Percentiles rank a stretch among this genome's conserved stretches.
Evolutionary conservation across 768 basidiomycete genomes (phyloP).

Genomic region (Boletus pseudo-olivaceus): DNA sequence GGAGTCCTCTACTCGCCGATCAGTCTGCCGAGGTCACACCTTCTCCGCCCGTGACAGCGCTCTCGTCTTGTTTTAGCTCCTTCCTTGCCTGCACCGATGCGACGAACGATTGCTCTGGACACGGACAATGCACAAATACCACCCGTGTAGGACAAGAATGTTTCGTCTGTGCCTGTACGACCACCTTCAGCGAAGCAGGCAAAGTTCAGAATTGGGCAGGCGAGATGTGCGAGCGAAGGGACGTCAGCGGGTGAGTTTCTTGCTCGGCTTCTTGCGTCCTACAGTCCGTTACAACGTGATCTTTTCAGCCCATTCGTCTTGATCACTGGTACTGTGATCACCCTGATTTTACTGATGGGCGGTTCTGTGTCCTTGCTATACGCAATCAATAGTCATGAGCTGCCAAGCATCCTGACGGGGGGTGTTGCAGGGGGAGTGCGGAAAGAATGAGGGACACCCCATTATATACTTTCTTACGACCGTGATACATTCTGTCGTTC

Average conservation of each 20-base stretch:
- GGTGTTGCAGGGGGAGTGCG: slow-evolving; percentile 48
- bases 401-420: slow-evolving; percentile 74
- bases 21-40: slow-evolving; percentile 39
- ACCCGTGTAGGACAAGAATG: slow-evolving; percentile 56
- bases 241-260: slow-evolving; percentile 71
- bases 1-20: slow-evolving; percentile 38
- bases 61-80: slow-evolving; percentile 61
- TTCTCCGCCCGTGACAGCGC: slow-evolving; percentile 52
- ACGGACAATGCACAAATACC: slow-evolving; percentile 61
- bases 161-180: slow-evolving; percentile 44
- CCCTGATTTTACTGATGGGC: slow-evolving; percentile 60
- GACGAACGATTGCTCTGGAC: slow-evolving; percentile 66
- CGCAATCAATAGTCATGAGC: slow-evolving; percentile 52
- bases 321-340: slow-evolving; percentile 63
- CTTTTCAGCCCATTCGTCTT: slow-evolving; percentile 65
- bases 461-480: not conserved
- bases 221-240: slow-evolving; percentile 70
- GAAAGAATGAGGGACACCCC: slow-evolving; percentile 41
- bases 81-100: slow-evolving; percentile 53
- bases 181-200: slow-evolving; percentile 50
- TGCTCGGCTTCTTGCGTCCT: not conserved
- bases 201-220: slow-evolving; percentile 71
- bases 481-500: slow-evolving; percentile 3
- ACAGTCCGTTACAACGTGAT: not conserved
- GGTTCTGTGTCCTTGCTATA: slow-evolving; percentile 67